phyloP scores from a whole-genome alignment of 257 asterid species.

The Scutellaria barbata region DNA sequence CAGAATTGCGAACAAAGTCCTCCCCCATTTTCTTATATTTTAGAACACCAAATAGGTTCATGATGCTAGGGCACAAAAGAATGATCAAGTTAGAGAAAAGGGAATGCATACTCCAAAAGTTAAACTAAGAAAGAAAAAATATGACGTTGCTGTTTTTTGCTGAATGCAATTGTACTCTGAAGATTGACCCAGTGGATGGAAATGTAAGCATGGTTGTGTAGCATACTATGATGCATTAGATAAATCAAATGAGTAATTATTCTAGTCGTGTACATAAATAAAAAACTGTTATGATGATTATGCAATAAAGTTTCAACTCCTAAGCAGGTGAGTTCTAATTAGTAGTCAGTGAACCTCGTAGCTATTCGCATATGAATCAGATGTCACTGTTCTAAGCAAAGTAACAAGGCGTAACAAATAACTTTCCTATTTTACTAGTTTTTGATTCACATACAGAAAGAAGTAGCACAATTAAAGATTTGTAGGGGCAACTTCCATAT shows the following conservation, averaged over 20 bases:
- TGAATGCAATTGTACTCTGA: neutral
- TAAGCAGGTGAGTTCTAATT: neutral
- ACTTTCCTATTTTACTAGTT: neutral
- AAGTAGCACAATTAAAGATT: conserved; percentile 12
- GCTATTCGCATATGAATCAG: neutral
- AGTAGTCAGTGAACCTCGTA: too few species aligned
- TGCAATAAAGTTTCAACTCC: neutral
- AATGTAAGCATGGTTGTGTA: conserved; percentile 8
- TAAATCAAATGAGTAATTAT: neutral
- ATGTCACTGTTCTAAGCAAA: neutral
- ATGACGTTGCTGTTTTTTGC: neutral
- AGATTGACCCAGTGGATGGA: neutral
- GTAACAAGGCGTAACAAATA: neutral
- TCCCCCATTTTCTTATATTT: conserved; percentile 99
- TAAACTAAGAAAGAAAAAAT: neutral
- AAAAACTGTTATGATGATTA: neutral
- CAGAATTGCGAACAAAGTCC: conserved; percentile 87
- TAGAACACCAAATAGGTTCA: conserved; percentile 95
- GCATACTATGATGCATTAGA: neutral
- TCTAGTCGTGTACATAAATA: neutral
- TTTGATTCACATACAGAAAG: conserved; percentile 5
- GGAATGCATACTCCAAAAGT: neutral
- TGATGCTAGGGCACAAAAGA: conserved; percentile 53
- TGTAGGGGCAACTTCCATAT: neutral
- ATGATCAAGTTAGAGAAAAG: conserved; percentile 30